Evolutionary conservation across 2,329 filamentous ascomycete genomes (phyloP).

Genomic region (Cryphonectria nitschkei): DNA sequence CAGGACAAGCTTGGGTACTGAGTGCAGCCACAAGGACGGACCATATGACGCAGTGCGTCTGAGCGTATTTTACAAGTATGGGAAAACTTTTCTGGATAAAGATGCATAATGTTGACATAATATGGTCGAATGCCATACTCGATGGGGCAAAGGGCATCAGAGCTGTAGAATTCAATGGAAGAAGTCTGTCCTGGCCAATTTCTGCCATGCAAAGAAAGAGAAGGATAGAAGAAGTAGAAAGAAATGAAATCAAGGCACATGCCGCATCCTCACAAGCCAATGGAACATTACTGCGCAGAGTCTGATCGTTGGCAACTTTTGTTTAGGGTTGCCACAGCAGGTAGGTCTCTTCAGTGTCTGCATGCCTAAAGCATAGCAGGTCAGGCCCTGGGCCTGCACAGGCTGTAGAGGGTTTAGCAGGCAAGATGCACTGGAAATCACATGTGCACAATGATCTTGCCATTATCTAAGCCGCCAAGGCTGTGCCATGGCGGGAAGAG

Average conservation of each 20-base stretch:
- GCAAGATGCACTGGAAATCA: neutral
- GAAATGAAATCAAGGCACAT: neutral
- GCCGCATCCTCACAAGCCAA: neutral
- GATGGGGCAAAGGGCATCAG: too few relatives aligned
- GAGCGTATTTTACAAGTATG: neutral
- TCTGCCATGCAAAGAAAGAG: neutral
- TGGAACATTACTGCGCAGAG: neutral
- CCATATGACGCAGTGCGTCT: neutral
- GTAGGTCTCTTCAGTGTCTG: too few relatives aligned
- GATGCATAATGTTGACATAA: neutral
- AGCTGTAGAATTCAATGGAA: neutral
- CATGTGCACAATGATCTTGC: neutral
- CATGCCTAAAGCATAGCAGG: too few relatives aligned
- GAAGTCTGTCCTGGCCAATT: neutral
- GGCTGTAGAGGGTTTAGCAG: neutral
- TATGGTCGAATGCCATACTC: too few relatives aligned
- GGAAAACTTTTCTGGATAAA: neutral
- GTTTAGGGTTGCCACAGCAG: neutral
- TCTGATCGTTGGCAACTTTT: too few relatives aligned
- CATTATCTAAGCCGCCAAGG: neutral
- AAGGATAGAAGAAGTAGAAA: neutral
- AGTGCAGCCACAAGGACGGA: neutral
- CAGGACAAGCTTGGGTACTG: conserved; percentile 3
- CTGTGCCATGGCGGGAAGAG: neutral
- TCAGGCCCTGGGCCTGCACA: neutral